These are phyloP conservation scores for Albatrellus ellisii DNA, from an alignment of 768 basidiomycete genomes.

Conservation along the genomic window DNA sequence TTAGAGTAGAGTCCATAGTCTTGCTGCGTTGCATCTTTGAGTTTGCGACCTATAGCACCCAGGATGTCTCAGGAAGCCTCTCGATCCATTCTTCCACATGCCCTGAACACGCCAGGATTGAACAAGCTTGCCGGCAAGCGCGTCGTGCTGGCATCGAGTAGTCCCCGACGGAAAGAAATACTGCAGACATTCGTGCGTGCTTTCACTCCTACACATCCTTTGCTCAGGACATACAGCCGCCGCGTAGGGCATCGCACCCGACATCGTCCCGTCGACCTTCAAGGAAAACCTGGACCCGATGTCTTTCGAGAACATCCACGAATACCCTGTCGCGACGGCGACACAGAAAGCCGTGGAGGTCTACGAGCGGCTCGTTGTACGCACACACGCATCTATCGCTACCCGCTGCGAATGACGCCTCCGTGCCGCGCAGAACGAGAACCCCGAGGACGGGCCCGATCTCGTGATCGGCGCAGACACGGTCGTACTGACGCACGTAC, in stretches of 20 bases:
- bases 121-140: slow-evolving; percentile 64
- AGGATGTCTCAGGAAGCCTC: slow-evolving; percentile 8
- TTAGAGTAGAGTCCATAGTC: too few relatives aligned
- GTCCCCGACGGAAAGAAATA: slow-evolving; percentile 77
- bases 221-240: neutral
- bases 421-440: slow-evolving; percentile 24
- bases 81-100: slow-evolving; percentile 39
- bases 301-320: slow-evolving; percentile 57
- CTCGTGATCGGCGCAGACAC: slow-evolving; percentile 89
- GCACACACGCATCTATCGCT: slow-evolving; percentile 26
- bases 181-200: slow-evolving; percentile 59
- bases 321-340: slow-evolving; percentile 68
- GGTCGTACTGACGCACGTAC: slow-evolving; percentile 74
- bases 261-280: slow-evolving; percentile 67
- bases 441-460: slow-evolving; percentile 62
- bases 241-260: slow-evolving; percentile 46
- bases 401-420: neutral
- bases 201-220: neutral
- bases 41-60: too few relatives aligned
- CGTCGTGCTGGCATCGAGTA: slow-evolving; percentile 77
- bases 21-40: too few relatives aligned
- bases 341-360: slow-evolving; percentile 78
- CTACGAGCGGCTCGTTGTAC: slow-evolving; percentile 67
- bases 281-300: slow-evolving; percentile 59
- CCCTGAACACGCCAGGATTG: slow-evolving; percentile 45